These are phyloP conservation scores for Pterula multifida DNA, from an alignment of 1,284 basidiomycete species.

Conservation along the genomic window DNA sequence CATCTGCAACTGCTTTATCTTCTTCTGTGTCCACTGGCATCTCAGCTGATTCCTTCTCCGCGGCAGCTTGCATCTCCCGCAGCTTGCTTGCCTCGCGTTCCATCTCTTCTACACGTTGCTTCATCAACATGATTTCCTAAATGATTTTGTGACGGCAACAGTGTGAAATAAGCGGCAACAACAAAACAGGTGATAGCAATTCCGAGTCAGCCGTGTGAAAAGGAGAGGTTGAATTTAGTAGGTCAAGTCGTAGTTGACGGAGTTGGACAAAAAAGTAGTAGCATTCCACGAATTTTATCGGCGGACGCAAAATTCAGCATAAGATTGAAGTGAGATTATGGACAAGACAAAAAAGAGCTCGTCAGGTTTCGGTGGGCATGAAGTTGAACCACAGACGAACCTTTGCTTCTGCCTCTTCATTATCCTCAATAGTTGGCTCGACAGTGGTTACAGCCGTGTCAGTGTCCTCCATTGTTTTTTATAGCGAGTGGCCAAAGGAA, in stretches of 20 bases:
- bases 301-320: not conserved
- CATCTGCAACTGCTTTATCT: constrained; percentile 69
- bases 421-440: constrained; percentile 33
- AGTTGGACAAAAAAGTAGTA: not conserved
- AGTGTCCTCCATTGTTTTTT: constrained; percentile 21
- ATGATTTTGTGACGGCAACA: constrained; percentile 8
- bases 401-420: constrained; percentile 47
- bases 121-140: constrained; percentile 80
- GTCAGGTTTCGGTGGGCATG: not conserved
- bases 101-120: constrained; percentile 88
- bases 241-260: not conserved
- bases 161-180: not conserved
- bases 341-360: not conserved
- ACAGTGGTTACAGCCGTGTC: constrained; percentile 24
- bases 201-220: not conserved
- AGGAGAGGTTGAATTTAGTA: not conserved
- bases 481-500: too few relatives aligned
- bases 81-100: constrained; percentile 83
- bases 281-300: not conserved
- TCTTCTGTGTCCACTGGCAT: constrained; percentile 64
- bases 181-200: not conserved
- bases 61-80: constrained; percentile 83
- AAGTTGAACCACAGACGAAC: constrained; percentile 16
- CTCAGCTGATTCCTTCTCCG: constrained; percentile 43
- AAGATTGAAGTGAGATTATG: not conserved